Percentiles rank a stretch among this genome's conserved stretches.
These are phyloP conservation scores for Salix dunnii DNA, from an alignment of 345 rosid genomes.

Conservation along the genomic window DNA sequence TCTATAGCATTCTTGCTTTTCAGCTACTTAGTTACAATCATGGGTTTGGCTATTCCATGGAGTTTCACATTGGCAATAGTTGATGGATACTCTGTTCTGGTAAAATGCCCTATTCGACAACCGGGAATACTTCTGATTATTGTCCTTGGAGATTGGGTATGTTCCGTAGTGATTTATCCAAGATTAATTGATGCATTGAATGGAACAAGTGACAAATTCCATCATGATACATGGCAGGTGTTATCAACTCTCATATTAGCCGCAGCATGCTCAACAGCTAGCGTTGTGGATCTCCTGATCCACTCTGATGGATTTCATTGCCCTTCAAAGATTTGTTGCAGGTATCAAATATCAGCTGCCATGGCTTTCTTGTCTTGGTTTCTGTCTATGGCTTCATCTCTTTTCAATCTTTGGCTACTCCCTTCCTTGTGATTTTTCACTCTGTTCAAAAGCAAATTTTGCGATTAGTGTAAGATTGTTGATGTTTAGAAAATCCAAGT, in stretches of 20 bases:
- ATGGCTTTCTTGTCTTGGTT: constrained; percentile 91
- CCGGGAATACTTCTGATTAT: constrained; percentile 55
- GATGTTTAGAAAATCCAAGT: background rate
- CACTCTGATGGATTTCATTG: constrained; percentile 34
- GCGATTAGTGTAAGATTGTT: constrained; percentile 9
- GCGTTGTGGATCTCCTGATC: constrained; percentile 67
- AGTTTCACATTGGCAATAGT: constrained; percentile 71
- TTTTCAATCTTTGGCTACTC: constrained; percentile 81
- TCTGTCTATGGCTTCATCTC: constrained; percentile 65
- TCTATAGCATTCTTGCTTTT: background rate
- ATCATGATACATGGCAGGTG: constrained; percentile 36
- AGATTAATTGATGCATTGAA: background rate
- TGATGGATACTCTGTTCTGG: constrained; percentile 70
- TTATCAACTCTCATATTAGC: constrained; percentile 70
- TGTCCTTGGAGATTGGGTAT: constrained; percentile 82
- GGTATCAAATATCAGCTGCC: constrained; percentile 76
- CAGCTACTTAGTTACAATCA: constrained; percentile 83
- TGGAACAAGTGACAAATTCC: constrained; percentile 1
- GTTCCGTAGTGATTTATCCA: background rate
- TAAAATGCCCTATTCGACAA: constrained; percentile 57
- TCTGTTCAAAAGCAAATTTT: background rate
- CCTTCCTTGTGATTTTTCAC: constrained; percentile 52
- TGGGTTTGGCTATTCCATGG: constrained; percentile 93
- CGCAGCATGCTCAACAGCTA: constrained; percentile 76
- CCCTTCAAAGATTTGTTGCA: constrained; percentile 55